Base-by-base conservation (phyloP, 164 flowering plant species). In the Magnolia changhungtana region DNA sequence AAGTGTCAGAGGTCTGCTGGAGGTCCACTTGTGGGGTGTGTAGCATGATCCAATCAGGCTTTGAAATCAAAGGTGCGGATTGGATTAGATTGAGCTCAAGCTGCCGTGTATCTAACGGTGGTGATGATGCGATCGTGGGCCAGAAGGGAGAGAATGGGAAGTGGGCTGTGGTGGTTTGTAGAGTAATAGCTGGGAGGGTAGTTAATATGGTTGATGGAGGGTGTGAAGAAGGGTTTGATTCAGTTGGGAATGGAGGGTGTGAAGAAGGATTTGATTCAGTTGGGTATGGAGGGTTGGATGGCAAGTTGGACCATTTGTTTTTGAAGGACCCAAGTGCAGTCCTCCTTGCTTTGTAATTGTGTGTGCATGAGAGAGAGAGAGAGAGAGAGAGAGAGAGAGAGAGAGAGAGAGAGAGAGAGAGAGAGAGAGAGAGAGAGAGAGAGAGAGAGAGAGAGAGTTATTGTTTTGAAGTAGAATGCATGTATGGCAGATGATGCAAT, bases 331-430 rank as follows among this genome's bases (percentile, higher is more conserved):
- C 87, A 16, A 55, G 72, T 78, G 91, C 90, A 72, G 76, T 87
- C 16, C 87, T 88, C 65, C 88, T 50, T 87, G 90, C 74, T 86
- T 88, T 82, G 88, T 85, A 20, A 75, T 87, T 78, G 82, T 87
- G 29, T 85, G 80, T 72, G 67, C 74, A 74, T 87, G 72, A 77
- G 37, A 69, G 13, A 69, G 14, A 37, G 45, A 37, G 45, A 37
- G 45, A 37, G 45, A 37, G 45, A 37, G 45, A 37, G 24, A 23
- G 72, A 77, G 37, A 69, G 13, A 69, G 14, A 37, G 45, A 37
- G 45, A 37, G 45, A 37, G 45, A 37, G 45, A 37, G 45, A 37
- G 37, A 69, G 13, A 69, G 14, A 55, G 61, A 55, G 29, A 27
- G 29, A 27, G 29, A 27, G 29, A 27, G 29, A 37, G 45, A 37